Evolutionary conservation across 176 grass and related monocot genomes (phyloP).

Genomic region (bread wheat (Triticum aestivum)): IWGSC_CS_RefSeq_v2.1 NC_057808.1:218412037-218412536

Average conservation of each 20-base stretch:
- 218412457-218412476: not conserved
- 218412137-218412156: not conserved
- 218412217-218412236: not conserved
- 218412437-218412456: not conserved
- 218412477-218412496: not conserved
- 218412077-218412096: not conserved
- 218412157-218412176: not conserved
- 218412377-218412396: not conserved
- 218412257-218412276: not conserved
- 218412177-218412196: slow-evolving; percentile 1
- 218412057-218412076: not conserved
- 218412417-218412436: not conserved
- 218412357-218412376: slow-evolving; percentile 3
- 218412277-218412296: not conserved
- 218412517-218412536: not conserved
- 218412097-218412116: not conserved
- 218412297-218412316: not conserved
- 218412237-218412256: not conserved
- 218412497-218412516: not conserved
- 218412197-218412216: not conserved
- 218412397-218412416: not conserved
- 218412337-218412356: not conserved
- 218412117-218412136: not conserved
- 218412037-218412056: not conserved
- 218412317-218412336: not conserved